These are phyloP conservation scores for Cyberlindnera xylosilytica DNA, from an alignment of 805 yeast species.

Conservation along the genomic window DNA sequence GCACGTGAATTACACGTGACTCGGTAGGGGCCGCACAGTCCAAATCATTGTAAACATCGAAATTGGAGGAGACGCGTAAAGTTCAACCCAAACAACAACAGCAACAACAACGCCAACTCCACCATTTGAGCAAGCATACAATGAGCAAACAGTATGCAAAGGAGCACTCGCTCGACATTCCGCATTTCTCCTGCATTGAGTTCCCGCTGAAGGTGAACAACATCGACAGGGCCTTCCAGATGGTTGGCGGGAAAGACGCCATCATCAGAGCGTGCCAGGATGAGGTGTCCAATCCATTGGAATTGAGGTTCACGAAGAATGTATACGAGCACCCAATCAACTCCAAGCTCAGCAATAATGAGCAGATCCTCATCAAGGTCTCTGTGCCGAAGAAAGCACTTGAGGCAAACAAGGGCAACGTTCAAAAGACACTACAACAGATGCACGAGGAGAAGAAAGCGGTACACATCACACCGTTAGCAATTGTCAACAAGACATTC, in stretches of 20 bases:
- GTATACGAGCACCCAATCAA: slow-evolving; percentile 59
- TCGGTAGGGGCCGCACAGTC: too few relatives aligned
- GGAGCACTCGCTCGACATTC: slow-evolving; percentile 64
- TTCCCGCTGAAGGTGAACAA: slow-evolving; percentile 71
- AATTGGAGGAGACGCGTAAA: neutral
- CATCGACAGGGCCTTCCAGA: slow-evolving; percentile 55
- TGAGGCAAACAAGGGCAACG: slow-evolving; percentile 37
- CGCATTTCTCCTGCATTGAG: slow-evolving; percentile 73
- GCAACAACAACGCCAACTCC: too few relatives aligned
- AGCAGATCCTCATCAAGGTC: slow-evolving; percentile 56
- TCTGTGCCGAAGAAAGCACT: slow-evolving; percentile 55
- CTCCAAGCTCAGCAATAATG: slow-evolving; percentile 49
- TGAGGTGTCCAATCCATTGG: slow-evolving; percentile 34
- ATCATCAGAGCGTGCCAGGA: slow-evolving; percentile 31
- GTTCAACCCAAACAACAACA: neutral
- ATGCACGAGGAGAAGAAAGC: slow-evolving; percentile 29
- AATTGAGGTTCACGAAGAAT: slow-evolving; percentile 35
- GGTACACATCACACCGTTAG: slow-evolving; percentile 55
- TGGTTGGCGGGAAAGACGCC: slow-evolving; percentile 61
- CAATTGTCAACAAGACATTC: slow-evolving; percentile 63
- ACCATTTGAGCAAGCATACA: too few relatives aligned
- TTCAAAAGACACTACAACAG: slow-evolving; percentile 40
- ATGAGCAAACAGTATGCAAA: slow-evolving; percentile 40
- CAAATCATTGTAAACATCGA: too few relatives aligned
- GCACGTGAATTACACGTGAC: too few relatives aligned